Evolutionary conservation across 495 filamentous ascomycete species (phyloP).

Genomic region (Chaetomium tenue): DNA sequence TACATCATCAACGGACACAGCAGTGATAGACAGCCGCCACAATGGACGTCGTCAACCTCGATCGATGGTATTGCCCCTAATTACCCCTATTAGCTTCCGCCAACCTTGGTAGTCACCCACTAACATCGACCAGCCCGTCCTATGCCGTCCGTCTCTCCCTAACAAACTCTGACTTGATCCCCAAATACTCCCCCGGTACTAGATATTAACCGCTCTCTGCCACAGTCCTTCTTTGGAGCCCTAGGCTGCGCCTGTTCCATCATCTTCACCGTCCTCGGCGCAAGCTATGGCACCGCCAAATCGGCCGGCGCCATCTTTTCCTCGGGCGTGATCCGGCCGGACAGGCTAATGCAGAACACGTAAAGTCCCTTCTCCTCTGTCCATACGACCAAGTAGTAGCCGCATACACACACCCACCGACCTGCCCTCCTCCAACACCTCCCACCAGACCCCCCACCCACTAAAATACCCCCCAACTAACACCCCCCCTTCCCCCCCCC

Average conservation of each 20-base stretch:
- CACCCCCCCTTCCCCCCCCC: not conserved
- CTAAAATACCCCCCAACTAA: not conserved
- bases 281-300: slow-evolving; percentile 86
- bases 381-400: not conserved
- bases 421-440: too few relatives aligned
- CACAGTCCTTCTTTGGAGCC: slow-evolving; percentile 51
- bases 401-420: not conserved
- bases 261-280: slow-evolving; percentile 68
- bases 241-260: slow-evolving; percentile 61
- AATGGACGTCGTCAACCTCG: slow-evolving; percentile 28
- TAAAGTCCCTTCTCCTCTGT: not conserved
- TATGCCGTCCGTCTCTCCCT: slow-evolving; percentile 40
- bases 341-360: slow-evolving; percentile 79
- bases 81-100: not conserved
- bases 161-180: not conserved
- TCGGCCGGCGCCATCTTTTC: slow-evolving; percentile 82
- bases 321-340: slow-evolving; percentile 54
- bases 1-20: not conserved
- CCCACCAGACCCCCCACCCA: not conserved
- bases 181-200: not conserved
- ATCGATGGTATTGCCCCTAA: slow-evolving; percentile 27
- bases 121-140: slow-evolving; percentile 36
- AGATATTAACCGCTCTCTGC: not conserved
- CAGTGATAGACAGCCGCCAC: not conserved
- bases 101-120: not conserved